Conservation (phyloP, 768 basidiomycete genomes). For the Tricholoma saponaceum region DNA sequence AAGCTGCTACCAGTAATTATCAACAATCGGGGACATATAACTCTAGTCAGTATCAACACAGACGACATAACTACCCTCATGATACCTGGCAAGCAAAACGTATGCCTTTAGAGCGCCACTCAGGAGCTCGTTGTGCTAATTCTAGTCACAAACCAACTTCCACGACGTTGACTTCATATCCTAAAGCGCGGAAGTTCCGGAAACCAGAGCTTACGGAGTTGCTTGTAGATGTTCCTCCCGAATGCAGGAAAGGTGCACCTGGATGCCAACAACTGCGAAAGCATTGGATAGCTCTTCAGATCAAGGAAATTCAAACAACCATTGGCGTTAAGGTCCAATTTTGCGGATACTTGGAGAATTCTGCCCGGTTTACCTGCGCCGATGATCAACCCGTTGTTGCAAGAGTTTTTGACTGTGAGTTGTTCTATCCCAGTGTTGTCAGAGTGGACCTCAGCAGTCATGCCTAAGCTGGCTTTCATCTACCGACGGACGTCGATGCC, state of each 20-base stretch:
- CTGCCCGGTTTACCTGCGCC: slow-evolving; percentile 1
- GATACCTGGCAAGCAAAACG: slow-evolving; percentile 2
- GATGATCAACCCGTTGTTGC: background rate
- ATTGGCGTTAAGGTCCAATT: slow-evolving; percentile 2
- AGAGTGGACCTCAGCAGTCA: background rate
- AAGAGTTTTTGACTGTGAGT: background rate
- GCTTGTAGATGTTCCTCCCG: slow-evolving; percentile 5
- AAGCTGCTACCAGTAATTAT: background rate
- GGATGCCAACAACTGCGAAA: slow-evolving; percentile 3
- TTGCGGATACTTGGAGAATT: slow-evolving; percentile 1
- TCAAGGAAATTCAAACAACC: slow-evolving; percentile 1
- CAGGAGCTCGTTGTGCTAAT: background rate
- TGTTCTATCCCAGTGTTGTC: background rate
- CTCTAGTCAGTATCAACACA: background rate
- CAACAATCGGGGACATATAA: background rate
- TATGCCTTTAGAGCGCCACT: slow-evolving; percentile 2
- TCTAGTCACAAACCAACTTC: background rate
- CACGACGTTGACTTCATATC: background rate
- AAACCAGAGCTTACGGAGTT: slow-evolving; percentile 4
- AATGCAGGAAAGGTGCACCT: slow-evolving; percentile 7
- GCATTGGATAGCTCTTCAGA: slow-evolving; percentile 3
- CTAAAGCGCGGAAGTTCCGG: background rate
- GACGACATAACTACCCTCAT: background rate
- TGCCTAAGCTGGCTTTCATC: background rate
- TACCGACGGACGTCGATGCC: background rate